These are phyloP conservation scores for Colletotrichum sojae DNA, from an alignment of 2,329 filamentous ascomycete species.

Conservation along the genomic window DNA sequence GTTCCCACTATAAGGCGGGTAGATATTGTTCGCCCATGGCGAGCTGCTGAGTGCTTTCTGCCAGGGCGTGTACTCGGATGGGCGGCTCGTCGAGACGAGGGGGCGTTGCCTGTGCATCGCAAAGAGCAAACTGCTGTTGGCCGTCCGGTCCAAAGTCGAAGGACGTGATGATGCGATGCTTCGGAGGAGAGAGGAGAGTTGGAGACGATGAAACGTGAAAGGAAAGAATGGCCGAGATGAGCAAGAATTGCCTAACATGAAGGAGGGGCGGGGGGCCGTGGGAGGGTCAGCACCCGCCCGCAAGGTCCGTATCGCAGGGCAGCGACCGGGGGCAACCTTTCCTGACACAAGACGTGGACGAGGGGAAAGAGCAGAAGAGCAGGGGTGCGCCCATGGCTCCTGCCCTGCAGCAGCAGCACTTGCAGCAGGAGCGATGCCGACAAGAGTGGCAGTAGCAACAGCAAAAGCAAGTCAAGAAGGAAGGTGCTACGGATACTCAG, in stretches of 20 bases:
- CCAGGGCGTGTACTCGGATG: background rate
- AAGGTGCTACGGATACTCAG: too few relatives aligned
- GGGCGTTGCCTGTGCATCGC: slow-evolving; percentile 1
- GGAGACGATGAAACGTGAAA: slow-evolving; percentile 15
- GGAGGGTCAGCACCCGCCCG: too few relatives aligned
- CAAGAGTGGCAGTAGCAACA: slow-evolving; percentile 21
- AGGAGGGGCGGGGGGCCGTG: background rate
- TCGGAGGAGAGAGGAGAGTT: slow-evolving; percentile 2
- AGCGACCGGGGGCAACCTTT: slow-evolving; percentile 12
- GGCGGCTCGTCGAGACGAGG: background rate
- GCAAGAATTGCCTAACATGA: slow-evolving; percentile 28
- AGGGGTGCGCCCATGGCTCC: background rate
- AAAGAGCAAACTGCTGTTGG: background rate
- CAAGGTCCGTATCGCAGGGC: slow-evolving; percentile 21
- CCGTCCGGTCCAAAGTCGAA: slow-evolving; percentile 15
- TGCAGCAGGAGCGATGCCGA: background rate
- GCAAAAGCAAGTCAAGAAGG: slow-evolving; percentile 16
- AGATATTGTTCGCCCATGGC: background rate
- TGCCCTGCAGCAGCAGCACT: background rate
- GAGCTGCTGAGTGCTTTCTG: background rate
- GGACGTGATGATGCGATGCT: background rate
- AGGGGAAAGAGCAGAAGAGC: background rate
- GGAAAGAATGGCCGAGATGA: slow-evolving; percentile 37
- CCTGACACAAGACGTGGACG: slow-evolving; percentile 1
- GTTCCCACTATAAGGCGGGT: slow-evolving; percentile 5